A percentile compares a stretch with the other conserved stretches of the same genome.
phyloP scores from a whole-genome alignment of 1,284 basidiomycete genomes.

The Sporisorium sorghi region DNA sequence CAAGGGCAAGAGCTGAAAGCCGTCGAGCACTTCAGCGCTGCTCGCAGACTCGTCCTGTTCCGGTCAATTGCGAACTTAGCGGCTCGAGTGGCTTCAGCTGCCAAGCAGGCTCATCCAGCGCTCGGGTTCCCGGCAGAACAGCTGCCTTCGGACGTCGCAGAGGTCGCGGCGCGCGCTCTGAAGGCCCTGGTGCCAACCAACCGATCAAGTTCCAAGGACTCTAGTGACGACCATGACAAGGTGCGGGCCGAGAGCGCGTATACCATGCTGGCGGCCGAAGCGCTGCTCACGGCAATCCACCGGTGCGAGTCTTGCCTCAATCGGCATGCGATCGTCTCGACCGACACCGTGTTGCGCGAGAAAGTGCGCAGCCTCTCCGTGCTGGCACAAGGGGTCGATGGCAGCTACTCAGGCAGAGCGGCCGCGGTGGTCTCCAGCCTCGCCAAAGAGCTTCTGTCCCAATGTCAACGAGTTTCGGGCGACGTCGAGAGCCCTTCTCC shows the following conservation, averaged over 20 bases:
- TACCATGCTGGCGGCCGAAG: conserved; percentile 24
- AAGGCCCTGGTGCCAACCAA: neutral
- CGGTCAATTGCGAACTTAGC: conserved; percentile 30
- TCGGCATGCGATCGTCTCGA: neutral
- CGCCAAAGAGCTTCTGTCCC: neutral
- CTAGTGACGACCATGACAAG: neutral
- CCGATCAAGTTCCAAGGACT: neutral
- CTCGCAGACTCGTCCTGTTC: conserved; percentile 16
- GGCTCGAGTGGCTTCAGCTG: conserved; percentile 14
- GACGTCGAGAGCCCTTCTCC: neutral
- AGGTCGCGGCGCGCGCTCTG: conserved; percentile 7
- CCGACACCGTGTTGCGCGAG: neutral
- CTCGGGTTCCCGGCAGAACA: conserved; percentile 10
- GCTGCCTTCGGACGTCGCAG: conserved; percentile 2
- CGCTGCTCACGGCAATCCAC: conserved; percentile 21
- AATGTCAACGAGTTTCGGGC: neutral
- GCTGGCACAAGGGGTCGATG: neutral
- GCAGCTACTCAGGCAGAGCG: conserved; percentile 10
- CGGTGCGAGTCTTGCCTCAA: conserved; percentile 9
- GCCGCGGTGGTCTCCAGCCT: neutral
- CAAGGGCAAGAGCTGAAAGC: neutral
- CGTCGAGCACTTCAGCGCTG: conserved; percentile 15
- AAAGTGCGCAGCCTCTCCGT: neutral
- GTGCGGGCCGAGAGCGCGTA: conserved; percentile 1
- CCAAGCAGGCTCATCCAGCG: conserved; percentile 3